Conservation (phyloP, 441 rosid genomes). For the Metrosideros polymorpha region DNA sequence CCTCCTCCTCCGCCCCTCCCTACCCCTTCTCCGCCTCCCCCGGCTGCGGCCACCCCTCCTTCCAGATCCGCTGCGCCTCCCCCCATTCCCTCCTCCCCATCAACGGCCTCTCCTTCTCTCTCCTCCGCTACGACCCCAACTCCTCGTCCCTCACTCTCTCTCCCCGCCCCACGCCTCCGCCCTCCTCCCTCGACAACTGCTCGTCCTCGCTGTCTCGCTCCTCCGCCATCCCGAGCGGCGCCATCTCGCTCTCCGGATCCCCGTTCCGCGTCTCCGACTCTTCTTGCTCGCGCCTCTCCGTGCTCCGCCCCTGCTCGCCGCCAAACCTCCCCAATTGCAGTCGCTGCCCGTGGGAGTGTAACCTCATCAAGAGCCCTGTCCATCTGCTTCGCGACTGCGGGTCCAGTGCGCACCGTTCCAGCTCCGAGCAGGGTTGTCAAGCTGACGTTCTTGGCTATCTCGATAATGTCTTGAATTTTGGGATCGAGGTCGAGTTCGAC, state of each 20-base stretch:
- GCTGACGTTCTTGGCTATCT: constrained; percentile 45
- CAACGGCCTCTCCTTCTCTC: constrained; percentile 45
- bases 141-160: constrained; percentile 54
- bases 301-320: constrained; percentile 53
- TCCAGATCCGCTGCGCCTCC: constrained; percentile 54
- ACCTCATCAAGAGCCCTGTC: constrained; percentile 43
- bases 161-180: constrained; percentile 6
- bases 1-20: constrained; percentile 25
- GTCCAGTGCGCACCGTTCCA: constrained; percentile 20
- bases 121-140: constrained; percentile 42
- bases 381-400: constrained; percentile 23
- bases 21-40: constrained; percentile 68
- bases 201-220: constrained; percentile 5
- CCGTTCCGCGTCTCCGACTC: constrained; percentile 67
- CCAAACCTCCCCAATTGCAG: constrained; percentile 44
- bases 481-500: constrained; percentile 64
- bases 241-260: constrained; percentile 51
- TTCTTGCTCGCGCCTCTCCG: constrained; percentile 63
- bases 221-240: constrained; percentile 24
- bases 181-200: neutral
- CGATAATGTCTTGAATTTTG: constrained; percentile 30
- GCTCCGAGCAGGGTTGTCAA: constrained; percentile 58
- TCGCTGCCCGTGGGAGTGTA: constrained; percentile 57
- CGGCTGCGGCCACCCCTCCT: constrained; percentile 79
- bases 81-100: constrained; percentile 55